Evolutionary conservation across 768 basidiomycete genomes (phyloP), one percentile per base, ranked within the genome.

Genomic region (Russula abietina): DNA sequence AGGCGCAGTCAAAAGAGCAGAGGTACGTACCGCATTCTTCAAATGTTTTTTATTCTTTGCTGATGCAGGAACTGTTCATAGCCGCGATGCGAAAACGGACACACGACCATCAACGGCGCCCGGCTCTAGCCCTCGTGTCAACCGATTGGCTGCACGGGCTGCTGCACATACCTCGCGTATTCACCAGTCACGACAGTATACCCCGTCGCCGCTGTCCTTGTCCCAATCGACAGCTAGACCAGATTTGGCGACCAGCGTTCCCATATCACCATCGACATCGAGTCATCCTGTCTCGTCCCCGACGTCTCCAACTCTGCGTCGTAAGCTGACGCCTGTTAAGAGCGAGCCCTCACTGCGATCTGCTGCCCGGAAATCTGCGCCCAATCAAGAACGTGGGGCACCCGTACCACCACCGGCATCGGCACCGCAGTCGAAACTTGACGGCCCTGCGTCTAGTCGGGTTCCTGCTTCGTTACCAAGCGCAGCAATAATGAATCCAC

Each of bases 191-290:
- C 57, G 69, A 56, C 58, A 67, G 19, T 55, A 68, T 41, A 64
- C 67, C 2, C 69, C 69, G 7, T 70, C 69, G 3, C 69, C 67
- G 7, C 55, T 70, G 32, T 54, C 57, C 0, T n/a, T 56, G 30
- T 58, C 65, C 36, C 56, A 43, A 49, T 30, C 46, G n/a, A 14
- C 49, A 2, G 36, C 38, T 28, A 24, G 11, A 38, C 32, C 50
- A 7, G 10, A 16, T 17, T 30, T 30, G 28, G 28, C 28, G 28
- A 30, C n/a, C 4, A 52, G 41, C 32, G 33, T 46, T 38, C 46
- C 41, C 11, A 7, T 43, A n/a, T 56, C 55, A 12, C 43, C 61
- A 14, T 26, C 55, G 22, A 22, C 45, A n/a, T 22, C 48, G 14
- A n/a, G 26, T 2, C 51, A 24, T 5, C 17, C 45, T 4, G 19